phyloP scores from a whole-genome alignment of 352 stramenopile species.

The Pythium sp. region DNA sequence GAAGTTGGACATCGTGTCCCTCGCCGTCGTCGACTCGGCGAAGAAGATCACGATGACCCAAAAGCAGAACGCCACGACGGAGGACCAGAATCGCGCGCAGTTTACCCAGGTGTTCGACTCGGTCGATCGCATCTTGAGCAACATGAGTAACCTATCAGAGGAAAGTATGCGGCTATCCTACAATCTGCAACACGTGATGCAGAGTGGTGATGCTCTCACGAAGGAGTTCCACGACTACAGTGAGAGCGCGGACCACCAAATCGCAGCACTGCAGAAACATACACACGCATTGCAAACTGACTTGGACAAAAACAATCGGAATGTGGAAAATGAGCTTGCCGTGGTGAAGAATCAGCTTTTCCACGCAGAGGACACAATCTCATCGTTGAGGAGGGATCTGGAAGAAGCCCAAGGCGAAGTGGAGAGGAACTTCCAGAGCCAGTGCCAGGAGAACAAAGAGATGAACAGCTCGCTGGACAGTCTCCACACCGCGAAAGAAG shows the following conservation, averaged over 20 bases:
- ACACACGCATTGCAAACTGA: conserved; percentile 39
- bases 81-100: conserved; percentile 60
- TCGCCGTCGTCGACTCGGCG: conserved; percentile 49
- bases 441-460: conserved; percentile 54
- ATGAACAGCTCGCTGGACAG: conserved; percentile 38
- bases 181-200: conserved; percentile 58
- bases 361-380: conserved; percentile 67
- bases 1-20: conserved; percentile 56
- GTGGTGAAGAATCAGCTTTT: conserved; percentile 77
- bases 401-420: conserved; percentile 58
- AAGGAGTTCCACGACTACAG: conserved; percentile 49
- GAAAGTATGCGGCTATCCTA: conserved; percentile 70
- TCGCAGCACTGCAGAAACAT: conserved; percentile 37
- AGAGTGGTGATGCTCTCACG: conserved; percentile 42
- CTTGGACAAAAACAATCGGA: conserved; percentile 48
- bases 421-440: conserved; percentile 49
- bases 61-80: conserved; percentile 47
- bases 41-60: conserved; percentile 55
- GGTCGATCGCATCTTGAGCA: conserved; percentile 56
- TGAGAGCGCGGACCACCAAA: conserved; percentile 32
- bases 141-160: conserved; percentile 66
- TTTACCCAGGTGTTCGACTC: conserved; percentile 68
- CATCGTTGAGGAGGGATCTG: conserved; percentile 50
- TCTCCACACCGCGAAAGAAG: conserved; percentile 44
- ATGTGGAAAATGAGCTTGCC: conserved; percentile 57